Evolutionary conservation across 2,329 filamentous ascomycete genomes (phyloP), one percentile per base, ranked within the genome.

Genomic region (Helminthosporium solani): DNA sequence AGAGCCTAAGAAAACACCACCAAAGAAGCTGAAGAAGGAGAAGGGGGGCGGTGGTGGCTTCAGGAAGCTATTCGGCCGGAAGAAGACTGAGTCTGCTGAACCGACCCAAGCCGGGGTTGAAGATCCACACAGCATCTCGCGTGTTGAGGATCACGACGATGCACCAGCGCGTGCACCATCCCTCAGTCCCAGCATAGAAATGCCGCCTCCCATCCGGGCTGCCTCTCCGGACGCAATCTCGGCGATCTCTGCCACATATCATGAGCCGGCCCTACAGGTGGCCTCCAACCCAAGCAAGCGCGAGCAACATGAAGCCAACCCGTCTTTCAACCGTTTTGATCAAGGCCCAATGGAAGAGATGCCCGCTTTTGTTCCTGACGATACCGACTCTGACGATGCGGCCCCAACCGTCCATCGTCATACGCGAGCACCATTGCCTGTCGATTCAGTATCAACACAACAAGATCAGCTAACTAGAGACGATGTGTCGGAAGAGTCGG

Each of bases 321-420:
- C 78, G 9, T 84, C 85, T 45, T 84, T 85, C 61, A 80, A 79
- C 14, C 76, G 75, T 19, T 97, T 97, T 63, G 87, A 94, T 61
- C 92, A 97, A 72, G 94, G 91, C 2, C 94, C 94, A 1, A 78
- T 96, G 19, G 71, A 81, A 8, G 90, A 97, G 46, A 87, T 94
- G 67, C 92, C 94, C 2, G 88, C 90, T 1, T 95, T 95, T 63
- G 78, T 82, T 9, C 88, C 88, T 3, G 64, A 70, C 3, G 70
- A 72, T 18, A 61, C 68, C 8, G 66, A 63, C 31, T 30, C 27
- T 15, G 64, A 68, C 3, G 63, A 67, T 5, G 53, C 40, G 11
- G 50, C 61, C 33, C 63, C 58, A n/a, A 50, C n/a, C 27, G 49
- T 61, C 8, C 52, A 61, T 37, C 63, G 58, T 45, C 56, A 50